phyloP scores from a whole-genome alignment of 352 stramenopile species.

The Phytophthora lateralis region DNA sequence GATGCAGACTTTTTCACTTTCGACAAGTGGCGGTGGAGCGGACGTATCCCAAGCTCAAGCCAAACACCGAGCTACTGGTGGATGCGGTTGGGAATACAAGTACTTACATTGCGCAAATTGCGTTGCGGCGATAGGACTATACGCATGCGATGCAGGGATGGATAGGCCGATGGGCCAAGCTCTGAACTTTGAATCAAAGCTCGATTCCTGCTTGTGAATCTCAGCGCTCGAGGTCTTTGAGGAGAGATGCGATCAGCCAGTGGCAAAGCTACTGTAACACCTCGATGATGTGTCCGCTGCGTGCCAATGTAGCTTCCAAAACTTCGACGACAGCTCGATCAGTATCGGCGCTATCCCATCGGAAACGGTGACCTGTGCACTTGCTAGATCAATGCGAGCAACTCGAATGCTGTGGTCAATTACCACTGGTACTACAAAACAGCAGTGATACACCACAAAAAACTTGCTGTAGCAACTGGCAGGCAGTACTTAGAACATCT shows the following conservation, averaged over 20 bases:
- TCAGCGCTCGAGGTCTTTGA: not conserved
- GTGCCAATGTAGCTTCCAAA: constrained; percentile 4
- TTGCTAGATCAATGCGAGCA: no score
- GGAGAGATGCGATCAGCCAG: not conserved
- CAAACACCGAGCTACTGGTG: not conserved
- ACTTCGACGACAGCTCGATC: no score
- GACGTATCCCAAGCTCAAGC: not conserved
- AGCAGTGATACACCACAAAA: no score
- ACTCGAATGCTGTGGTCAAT: no score
- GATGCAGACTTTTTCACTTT: not conserved
- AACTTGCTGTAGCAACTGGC: no score
- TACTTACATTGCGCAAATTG: constrained; percentile 1
- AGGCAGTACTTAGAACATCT: no score
- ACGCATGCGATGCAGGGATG: not conserved
- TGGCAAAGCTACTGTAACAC: no score
- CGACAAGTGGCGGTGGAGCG: not conserved
- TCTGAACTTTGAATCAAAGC: not conserved
- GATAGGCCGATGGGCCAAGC: constrained; percentile 2
- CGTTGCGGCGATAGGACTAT: not conserved
- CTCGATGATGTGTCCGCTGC: constrained; percentile 4
- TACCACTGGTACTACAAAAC: no score
- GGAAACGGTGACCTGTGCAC: no score
- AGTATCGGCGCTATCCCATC: no score
- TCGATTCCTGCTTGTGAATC: constrained; percentile 1
- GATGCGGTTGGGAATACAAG: not conserved